These are phyloP conservation scores for Paratinospora sagittata DNA, from an alignment of 164 flowering plant species.

Conservation along the genomic window DNA sequence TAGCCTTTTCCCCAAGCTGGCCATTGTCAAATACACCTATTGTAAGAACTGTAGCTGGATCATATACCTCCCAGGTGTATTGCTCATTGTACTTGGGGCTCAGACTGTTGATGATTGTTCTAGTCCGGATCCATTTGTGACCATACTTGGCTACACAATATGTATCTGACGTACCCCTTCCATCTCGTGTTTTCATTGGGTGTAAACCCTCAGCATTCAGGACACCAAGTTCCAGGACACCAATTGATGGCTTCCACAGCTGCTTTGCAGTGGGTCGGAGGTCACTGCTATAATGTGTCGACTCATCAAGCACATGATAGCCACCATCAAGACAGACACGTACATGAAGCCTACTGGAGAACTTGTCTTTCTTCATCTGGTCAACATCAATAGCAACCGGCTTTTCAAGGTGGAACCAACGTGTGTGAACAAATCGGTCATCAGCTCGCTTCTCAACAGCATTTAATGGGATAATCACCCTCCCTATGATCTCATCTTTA, in stretches of 20 bases:
- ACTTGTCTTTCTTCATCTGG: conserved; percentile 73
- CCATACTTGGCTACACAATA: conserved; percentile 91
- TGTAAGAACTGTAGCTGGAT: conserved; percentile 77
- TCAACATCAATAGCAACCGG: conserved; percentile 65
- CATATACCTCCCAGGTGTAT: conserved; percentile 91
- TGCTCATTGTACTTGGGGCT: conserved; percentile 79
- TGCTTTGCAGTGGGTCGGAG: conserved; percentile 91
- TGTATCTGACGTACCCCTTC: conserved; percentile 75
- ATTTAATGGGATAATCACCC: conserved; percentile 56
- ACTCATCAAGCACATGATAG: conserved; percentile 91
- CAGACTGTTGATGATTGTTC: conserved; percentile 59
- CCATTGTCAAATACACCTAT: conserved; percentile 81
- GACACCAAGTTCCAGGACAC: conserved; percentile 80
- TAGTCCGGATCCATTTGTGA: conserved; percentile 81
- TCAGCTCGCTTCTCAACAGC: conserved; percentile 78
- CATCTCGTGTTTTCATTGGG: conserved; percentile 85
- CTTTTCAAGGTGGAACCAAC: conserved; percentile 83
- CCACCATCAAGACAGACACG: conserved; percentile 90
- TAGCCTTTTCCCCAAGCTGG: conserved; percentile 62
- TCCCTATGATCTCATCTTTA: conserved; percentile 84
- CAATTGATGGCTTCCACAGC: conserved; percentile 77
- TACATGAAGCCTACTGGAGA: conserved; percentile 68
- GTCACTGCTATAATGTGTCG: conserved; percentile 87
- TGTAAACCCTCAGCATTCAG: conserved; percentile 69
- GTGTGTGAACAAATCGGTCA: conserved; percentile 61